Evolutionary conservation across 2,329 filamentous ascomycete genomes (phyloP).

Genomic region (Chaetothyriales sp.): DNA sequence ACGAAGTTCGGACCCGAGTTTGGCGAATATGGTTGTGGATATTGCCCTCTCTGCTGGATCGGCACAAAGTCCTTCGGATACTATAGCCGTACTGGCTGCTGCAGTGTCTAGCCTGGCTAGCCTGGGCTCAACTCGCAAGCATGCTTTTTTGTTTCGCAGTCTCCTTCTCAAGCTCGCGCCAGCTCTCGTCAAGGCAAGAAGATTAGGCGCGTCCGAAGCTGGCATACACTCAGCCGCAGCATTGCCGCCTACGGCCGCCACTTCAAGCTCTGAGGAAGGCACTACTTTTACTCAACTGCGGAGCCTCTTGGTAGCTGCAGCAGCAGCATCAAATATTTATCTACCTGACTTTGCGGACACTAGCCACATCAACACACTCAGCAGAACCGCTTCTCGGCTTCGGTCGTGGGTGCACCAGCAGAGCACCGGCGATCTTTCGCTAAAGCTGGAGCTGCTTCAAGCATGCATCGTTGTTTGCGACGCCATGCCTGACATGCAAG

Average conservation of each 20-base stretch:
- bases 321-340: background rate
- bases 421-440: constrained; percentile 58
- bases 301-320: background rate
- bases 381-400: background rate
- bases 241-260: constrained; percentile 55
- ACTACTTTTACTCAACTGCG: background rate
- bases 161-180: constrained; percentile 70
- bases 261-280: constrained; percentile 4
- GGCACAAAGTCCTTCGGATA: background rate
- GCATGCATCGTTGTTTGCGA: constrained; percentile 91
- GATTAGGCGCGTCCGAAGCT: constrained; percentile 85
- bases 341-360: background rate
- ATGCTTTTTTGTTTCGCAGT: constrained; percentile 77
- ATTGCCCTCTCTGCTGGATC: background rate
- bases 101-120: constrained; percentile 48
- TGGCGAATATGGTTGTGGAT: background rate
- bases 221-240: constrained; percentile 90
- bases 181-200: constrained; percentile 78
- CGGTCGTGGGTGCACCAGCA: constrained; percentile 16
- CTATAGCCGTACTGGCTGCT: background rate
- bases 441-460: constrained; percentile 77
- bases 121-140: constrained; percentile 73
- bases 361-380: background rate
- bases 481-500: constrained; percentile 78
- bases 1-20: background rate